Percentiles rank a stretch among this genome's conserved stretches.
These are phyloP conservation scores for Russula sp. DNA, from an alignment of 768 basidiomycete genomes.

Conservation along the genomic window DNA sequence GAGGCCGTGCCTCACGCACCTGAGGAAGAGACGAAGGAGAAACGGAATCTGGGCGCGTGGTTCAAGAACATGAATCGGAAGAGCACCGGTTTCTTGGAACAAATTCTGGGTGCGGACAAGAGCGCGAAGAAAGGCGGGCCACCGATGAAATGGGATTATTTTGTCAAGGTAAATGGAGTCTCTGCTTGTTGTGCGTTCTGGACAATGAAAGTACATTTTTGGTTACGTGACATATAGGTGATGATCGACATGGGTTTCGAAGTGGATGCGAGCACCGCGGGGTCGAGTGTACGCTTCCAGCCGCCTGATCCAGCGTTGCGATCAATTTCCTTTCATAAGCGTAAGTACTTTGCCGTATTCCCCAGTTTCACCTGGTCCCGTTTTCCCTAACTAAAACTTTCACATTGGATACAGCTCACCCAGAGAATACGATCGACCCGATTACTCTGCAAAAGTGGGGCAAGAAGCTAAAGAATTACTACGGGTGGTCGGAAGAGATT, in stretches of 20 bases:
- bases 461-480: constrained; percentile 33
- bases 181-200: not conserved
- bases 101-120: constrained; percentile 31
- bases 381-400: not conserved
- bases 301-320: constrained; percentile 32
- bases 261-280: constrained; percentile 35
- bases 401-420: constrained; percentile 32
- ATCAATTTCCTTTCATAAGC: constrained; percentile 38
- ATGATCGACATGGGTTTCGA: constrained; percentile 37
- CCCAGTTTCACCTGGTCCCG: not conserved
- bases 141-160: constrained; percentile 38
- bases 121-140: constrained; percentile 31
- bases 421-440: constrained; percentile 35
- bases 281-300: constrained; percentile 38
- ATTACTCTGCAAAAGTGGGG: constrained; percentile 33
- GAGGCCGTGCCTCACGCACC: constrained; percentile 32
- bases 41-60: constrained; percentile 34
- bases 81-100: constrained; percentile 28
- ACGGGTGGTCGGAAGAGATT: constrained; percentile 36
- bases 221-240: constrained; percentile 26
- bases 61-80: constrained; percentile 31
- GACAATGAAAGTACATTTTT: not conserved
- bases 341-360: constrained; percentile 18
- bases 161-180: constrained; percentile 34
- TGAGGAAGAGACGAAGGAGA: constrained; percentile 37